Evolutionary conservation across 2,329 filamentous ascomycete species (phyloP).

Genomic region (Xylaria sp.): DNA sequence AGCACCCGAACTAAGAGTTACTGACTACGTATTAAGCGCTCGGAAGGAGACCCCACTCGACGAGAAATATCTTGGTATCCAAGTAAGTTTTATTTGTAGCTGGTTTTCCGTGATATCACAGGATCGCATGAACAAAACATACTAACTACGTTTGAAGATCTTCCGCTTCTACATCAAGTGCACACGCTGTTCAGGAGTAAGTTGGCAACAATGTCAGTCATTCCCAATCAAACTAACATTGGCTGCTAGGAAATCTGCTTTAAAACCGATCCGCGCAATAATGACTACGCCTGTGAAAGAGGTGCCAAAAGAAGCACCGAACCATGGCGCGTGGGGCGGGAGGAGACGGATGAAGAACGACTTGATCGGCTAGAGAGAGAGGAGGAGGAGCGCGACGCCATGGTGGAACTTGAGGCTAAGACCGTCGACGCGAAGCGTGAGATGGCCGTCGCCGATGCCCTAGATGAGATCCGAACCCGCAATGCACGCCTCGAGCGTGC

Average conservation of each 20-base stretch:
- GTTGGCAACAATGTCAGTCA: background rate
- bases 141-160: slow-evolving; percentile 56
- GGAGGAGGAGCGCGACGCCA: slow-evolving; percentile 83
- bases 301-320: slow-evolving; percentile 95
- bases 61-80: slow-evolving; percentile 88
- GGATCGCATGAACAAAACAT: too few species aligned
- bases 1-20: background rate
- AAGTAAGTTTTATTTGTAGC: slow-evolving; percentile 47
- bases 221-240: background rate
- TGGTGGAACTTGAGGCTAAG: slow-evolving; percentile 95
- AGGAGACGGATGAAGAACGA: slow-evolving; percentile 87
- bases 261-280: slow-evolving; percentile 88
- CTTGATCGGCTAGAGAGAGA: slow-evolving; percentile 86
- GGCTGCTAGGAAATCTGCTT: slow-evolving; percentile 36
- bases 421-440: slow-evolving; percentile 92
- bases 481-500: slow-evolving; percentile 89
- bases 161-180: slow-evolving; percentile 86
- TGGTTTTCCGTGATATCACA: too few species aligned
- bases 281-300: slow-evolving; percentile 83
- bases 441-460: slow-evolving; percentile 94
- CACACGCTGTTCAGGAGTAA: slow-evolving; percentile 41
- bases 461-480: slow-evolving; percentile 92
- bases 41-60: slow-evolving; percentile 90
- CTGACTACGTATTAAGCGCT: slow-evolving; percentile 55
- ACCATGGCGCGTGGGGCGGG: slow-evolving; percentile 76